phyloP scores from a whole-genome alignment of 139 green algal genomes.

The Mychonastes homosphaera region DNA sequence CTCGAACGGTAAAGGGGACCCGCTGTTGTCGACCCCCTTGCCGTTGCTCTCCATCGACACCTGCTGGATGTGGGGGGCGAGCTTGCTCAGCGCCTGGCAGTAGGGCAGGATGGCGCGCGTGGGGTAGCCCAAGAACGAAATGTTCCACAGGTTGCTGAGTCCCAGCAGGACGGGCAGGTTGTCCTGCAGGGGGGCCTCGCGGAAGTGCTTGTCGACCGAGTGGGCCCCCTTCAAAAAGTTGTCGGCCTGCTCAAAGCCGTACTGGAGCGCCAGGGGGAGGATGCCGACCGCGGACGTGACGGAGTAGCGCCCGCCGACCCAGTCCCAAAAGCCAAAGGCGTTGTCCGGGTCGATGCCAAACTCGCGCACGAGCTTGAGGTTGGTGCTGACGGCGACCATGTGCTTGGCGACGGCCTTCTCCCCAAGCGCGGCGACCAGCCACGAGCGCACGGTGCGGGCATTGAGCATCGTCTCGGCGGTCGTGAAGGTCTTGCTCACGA shows the following conservation, averaged over 20 bases:
- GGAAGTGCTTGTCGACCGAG: conserved; percentile 89
- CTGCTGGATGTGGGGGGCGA: conserved; percentile 96
- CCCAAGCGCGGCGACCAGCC: conserved; percentile 70
- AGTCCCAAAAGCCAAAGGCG: conserved; percentile 99
- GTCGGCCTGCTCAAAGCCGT: conserved; percentile 74
- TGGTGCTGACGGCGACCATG: conserved; percentile 99
- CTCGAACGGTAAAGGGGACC: conserved; percentile 73
- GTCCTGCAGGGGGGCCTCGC: conserved; percentile 62
- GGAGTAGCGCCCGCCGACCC: conserved; percentile 91
- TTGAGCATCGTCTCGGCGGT: conserved; percentile 99
- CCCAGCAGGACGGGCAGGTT: conserved; percentile 95
- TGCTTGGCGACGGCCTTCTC: conserved; percentile 78
- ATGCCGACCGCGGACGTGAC: conserved; percentile 94
- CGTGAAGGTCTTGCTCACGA: conserved; percentile 99
- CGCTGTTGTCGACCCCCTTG: conserved; percentile 93
- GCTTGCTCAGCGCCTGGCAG: conserved; percentile 92
- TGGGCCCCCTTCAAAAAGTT: conserved; percentile 81
- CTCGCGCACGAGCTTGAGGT: conserved; percentile 94
- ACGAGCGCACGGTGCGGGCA: conserved; percentile 83
- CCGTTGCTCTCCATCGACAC: conserved; percentile 98
- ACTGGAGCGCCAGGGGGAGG: conserved; percentile 90
- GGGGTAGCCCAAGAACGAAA: conserved; percentile 85
- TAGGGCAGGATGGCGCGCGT: conserved; percentile 95
- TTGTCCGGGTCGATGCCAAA: conserved; percentile 98
- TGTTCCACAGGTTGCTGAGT: conserved; percentile 93